Base-by-base conservation (phyloP, 768 basidiomycete genomes). In the Exsudoporus frostii region DNA sequence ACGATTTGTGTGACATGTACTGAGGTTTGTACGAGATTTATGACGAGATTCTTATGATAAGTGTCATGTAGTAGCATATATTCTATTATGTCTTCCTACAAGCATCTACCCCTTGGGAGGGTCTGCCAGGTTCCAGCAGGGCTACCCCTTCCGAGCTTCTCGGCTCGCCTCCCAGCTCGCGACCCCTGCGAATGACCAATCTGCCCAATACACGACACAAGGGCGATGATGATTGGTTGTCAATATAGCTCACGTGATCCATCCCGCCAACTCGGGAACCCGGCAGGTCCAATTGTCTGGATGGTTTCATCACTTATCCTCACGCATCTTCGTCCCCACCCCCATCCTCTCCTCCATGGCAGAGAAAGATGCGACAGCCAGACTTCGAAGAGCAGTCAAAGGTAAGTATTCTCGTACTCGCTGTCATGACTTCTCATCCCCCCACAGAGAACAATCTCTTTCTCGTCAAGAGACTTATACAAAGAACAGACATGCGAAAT, bases 361-460 rank as follows among this genome's bases (percentile, higher is more conserved):
- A 55, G 90, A 91, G 76, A 90, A 84, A 73, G 89, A 91, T 74
- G 77, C 86, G 41, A 80, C 85, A 19, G 81, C 77, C 45, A 78
- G 90, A 56, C 80, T 92, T 53, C 81, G 88, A 52, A 81, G 86
- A 63, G 90, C 90, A 47, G 88, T 92, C 49, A 88, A 88, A 76
- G 90, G 90, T 84, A 48, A 30, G 67, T 57, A 29, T 43, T 14
- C 41, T 45, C 27, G 10, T 39, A 20, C 38, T 27, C 39, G 34
- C 49, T 32, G 14, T 45, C 25, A 24, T 55, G 32, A 7, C 39
- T 25, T 32, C 53, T 70, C 38, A 58, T 62, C 55, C 63, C 27
- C 60, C 39, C 51, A 34, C 66, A 98, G 95, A 96, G 74, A 95
- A 96, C 74, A 96, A 96, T 73, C 83, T 97, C 59, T 88, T 94